Conservation (phyloP, 768 basidiomycete species). For the Naganishia vaughanmartiniae region DNA sequence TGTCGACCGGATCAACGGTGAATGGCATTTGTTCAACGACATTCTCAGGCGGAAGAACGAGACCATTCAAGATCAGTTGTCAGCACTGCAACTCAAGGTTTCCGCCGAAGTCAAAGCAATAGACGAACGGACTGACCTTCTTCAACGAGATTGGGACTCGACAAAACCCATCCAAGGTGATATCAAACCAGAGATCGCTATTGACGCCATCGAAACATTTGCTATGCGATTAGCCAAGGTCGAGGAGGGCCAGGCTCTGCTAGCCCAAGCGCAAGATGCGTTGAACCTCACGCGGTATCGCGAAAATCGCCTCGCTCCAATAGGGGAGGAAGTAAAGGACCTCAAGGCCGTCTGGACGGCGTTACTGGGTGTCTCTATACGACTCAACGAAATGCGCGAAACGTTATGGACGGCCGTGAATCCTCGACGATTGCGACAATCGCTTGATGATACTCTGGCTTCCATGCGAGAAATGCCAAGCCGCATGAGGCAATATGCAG, state of each 20-base stretch:
- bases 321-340: constrained; percentile 91
- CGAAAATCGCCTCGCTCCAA: constrained; percentile 72
- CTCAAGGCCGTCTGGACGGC: constrained; percentile 99
- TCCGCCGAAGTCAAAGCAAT: constrained; percentile 99
- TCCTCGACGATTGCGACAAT: constrained; percentile 88
- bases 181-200: constrained; percentile 91
- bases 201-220: constrained; percentile 93
- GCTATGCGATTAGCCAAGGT: constrained; percentile 85
- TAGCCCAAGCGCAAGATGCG: constrained; percentile 90
- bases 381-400: constrained; percentile 83
- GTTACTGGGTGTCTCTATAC: constrained; percentile 92
- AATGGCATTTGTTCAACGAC: constrained; percentile 98
- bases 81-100: constrained; percentile 96
- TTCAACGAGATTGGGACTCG: constrained; percentile 85
- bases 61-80: constrained; percentile 95
- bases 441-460: constrained; percentile 80
- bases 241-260: constrained; percentile 90
- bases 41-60: constrained; percentile 97
- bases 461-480: constrained; percentile 99
- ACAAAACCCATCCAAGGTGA: constrained; percentile 80
- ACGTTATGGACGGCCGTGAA: constrained; percentile 87
- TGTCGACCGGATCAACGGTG: constrained; percentile 91
- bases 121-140: constrained; percentile 89
- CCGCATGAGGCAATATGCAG: constrained; percentile 96
- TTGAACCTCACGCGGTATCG: constrained; percentile 87